A percentile compares a stretch with the other conserved stretches of the same genome.
Evolutionary conservation across 2,329 filamentous ascomycete species (phyloP).

Genomic region (Phyllosticta citribraziliensis): DNA sequence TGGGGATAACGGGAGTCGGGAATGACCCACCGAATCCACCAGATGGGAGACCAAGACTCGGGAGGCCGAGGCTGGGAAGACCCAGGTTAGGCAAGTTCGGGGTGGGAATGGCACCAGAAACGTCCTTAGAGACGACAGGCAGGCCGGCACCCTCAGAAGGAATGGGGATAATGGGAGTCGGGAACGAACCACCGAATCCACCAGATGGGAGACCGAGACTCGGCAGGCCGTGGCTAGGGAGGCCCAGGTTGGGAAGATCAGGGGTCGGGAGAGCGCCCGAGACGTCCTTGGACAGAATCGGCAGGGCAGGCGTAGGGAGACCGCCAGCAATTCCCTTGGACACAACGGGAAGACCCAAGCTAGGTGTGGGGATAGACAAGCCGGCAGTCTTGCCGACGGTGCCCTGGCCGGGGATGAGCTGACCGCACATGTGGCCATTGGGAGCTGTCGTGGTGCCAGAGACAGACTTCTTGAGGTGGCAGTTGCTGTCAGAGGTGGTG

Average conservation of each 20-base stretch:
- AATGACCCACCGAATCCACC: not conserved
- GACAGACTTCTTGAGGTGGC: not conserved
- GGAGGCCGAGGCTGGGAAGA: not conserved
- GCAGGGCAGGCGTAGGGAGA: not conserved
- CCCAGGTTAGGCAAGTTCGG: not conserved
- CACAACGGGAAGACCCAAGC: not conserved
- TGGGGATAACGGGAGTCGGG: not conserved
- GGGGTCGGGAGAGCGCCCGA: not conserved
- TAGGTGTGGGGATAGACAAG: not conserved
- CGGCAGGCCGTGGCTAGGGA: not conserved
- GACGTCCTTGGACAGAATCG: not conserved
- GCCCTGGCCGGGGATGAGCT: not conserved
- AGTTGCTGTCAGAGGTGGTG: not conserved
- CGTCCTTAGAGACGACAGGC: not conserved
- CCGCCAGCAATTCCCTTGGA: not conserved
- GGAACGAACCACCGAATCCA: no score
- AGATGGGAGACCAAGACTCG: not conserved
- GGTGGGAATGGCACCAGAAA: not conserved
- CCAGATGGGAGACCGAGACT: not conserved
- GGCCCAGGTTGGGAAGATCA: not conserved
- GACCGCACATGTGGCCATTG: not conserved
- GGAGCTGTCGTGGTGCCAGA: not conserved
- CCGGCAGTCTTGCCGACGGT: not conserved
- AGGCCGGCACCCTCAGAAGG: not conserved
- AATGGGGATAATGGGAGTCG: no score